Evolutionary conservation across 2,329 filamentous ascomycete species (phyloP).

Genomic region (Nannizziopsis arthrosporioides): DNA sequence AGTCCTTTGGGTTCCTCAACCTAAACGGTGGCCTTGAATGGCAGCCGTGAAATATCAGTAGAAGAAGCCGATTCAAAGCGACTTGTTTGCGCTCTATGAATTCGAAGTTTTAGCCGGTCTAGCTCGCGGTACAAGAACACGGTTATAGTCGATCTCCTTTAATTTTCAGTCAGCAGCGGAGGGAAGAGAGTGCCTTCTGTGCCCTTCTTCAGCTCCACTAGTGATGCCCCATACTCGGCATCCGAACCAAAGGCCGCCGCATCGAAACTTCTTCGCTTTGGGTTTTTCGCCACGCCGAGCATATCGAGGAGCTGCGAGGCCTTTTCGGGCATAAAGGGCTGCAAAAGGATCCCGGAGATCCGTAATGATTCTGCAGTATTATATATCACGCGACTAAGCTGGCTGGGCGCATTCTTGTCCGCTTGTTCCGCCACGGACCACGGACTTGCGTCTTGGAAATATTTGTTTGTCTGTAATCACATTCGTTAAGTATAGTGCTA

Average conservation of each 20-base stretch:
- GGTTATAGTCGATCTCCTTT: conserved; percentile 11
- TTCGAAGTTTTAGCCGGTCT: too few species aligned
- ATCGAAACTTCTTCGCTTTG: conserved; percentile 49
- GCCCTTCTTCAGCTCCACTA: conserved; percentile 31
- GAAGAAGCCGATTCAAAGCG: too few species aligned
- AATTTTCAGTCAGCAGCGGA: conserved; percentile 31
- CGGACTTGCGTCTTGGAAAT: conserved; percentile 53
- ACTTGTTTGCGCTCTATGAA: too few species aligned
- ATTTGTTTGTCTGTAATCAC: conserved; percentile 49
- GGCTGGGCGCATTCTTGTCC: conserved; percentile 24
- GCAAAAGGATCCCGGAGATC: conserved; percentile 69
- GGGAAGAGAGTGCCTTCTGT: conserved; percentile 44
- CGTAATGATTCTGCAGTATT: conserved; percentile 64
- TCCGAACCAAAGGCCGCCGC: conserved; percentile 56
- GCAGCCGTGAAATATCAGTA: too few species aligned
- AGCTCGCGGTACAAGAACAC: not conserved
- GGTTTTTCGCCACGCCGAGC: conserved; percentile 51
- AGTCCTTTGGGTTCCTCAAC: too few species aligned
- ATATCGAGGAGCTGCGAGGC: conserved; percentile 60
- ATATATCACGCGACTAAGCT: conserved; percentile 54
- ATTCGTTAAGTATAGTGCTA: not conserved
- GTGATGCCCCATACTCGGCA: conserved; percentile 51
- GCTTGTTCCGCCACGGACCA: conserved; percentile 42
- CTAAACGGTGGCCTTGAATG: too few species aligned
- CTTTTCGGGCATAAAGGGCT: conserved; percentile 82